phyloP scores from a whole-genome alignment of 2,329 filamentous ascomycete species.

The Erysiphe pulchra region DNA sequence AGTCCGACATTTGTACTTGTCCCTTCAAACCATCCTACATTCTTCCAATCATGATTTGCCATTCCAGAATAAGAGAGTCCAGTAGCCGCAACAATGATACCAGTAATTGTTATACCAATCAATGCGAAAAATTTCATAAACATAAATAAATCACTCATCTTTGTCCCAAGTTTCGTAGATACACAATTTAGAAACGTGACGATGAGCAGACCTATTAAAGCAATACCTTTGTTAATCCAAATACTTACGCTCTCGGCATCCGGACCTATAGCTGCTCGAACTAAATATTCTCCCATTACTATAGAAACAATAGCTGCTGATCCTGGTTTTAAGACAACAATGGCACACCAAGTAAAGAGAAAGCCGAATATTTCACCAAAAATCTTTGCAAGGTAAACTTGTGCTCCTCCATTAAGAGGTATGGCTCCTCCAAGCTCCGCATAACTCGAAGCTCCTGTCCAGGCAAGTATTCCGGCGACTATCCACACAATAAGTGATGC shows the following conservation, averaged over 20 bases:
- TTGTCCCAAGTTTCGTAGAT: constrained; percentile 67
- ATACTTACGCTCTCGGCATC: constrained; percentile 56
- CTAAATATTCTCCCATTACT: constrained; percentile 95
- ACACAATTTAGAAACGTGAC: constrained; percentile 78
- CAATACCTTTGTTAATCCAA: constrained; percentile 81
- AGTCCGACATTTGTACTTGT: constrained; percentile 57
- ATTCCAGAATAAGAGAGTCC: constrained; percentile 56
- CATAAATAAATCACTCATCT: constrained; percentile 82
- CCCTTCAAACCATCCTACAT: constrained; percentile 63
- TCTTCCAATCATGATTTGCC: constrained; percentile 64
- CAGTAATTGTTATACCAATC: constrained; percentile 62
- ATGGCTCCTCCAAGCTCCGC: constrained; percentile 91
- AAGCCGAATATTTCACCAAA: constrained; percentile 87
- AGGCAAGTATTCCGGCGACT: constrained; percentile 74
- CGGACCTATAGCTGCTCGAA: constrained; percentile 64
- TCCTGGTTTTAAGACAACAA: constrained; percentile 81
- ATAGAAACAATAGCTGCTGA: constrained; percentile 86
- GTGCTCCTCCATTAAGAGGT: constrained; percentile 78
- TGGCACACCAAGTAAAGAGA: constrained; percentile 87
- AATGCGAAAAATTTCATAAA: constrained; percentile 88
- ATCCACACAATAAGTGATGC: constrained; percentile 79
- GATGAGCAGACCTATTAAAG: constrained; percentile 43
- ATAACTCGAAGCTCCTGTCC: constrained; percentile 88
- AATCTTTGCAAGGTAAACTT: constrained; percentile 87
- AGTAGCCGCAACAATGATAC: constrained; percentile 70